These are phyloP conservation scores for Leishmania turanica DNA, from an alignment of 208 protist genomes.

Conservation along the genomic window DNA sequence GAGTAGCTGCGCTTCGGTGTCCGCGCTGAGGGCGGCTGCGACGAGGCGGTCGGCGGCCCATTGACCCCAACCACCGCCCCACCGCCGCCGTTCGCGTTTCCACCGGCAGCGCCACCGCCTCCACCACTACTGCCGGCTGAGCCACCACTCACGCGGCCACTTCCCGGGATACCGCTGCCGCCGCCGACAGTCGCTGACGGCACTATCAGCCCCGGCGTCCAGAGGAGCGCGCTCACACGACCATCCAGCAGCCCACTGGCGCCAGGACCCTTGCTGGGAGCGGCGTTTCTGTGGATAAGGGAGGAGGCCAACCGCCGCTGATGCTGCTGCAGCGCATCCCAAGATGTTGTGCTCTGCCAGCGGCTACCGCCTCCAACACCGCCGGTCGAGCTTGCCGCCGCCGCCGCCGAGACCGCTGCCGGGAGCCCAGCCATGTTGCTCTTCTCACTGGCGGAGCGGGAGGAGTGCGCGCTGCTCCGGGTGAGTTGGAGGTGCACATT, in stretches of 20 bases:
- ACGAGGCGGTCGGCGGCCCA: neutral
- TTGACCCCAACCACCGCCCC: neutral
- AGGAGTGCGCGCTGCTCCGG: conserved; percentile 11
- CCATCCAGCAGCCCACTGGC: conserved; percentile 16
- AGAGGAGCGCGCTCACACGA: conserved; percentile 17
- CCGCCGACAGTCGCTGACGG: neutral
- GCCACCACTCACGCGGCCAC: conserved; percentile 1
- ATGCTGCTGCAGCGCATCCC: conserved; percentile 8
- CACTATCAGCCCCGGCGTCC: conserved; percentile 18
- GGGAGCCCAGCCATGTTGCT: conserved; percentile 17
- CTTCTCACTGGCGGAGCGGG: conserved; percentile 21
- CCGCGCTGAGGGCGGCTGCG: neutral
- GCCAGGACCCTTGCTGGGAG: neutral
- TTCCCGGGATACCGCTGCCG: neutral
- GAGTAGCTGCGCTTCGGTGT: conserved; percentile 28
- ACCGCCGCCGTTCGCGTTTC: neutral
- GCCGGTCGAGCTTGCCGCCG: neutral
- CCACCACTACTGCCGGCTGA: neutral
- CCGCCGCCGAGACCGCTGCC: neutral
- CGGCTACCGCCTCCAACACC: neutral
- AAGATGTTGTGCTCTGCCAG: neutral
- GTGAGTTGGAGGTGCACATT: too few relatives aligned
- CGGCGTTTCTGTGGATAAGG: neutral
- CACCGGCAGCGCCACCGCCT: neutral
- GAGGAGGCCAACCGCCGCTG: neutral